Evolutionary conservation across 768 basidiomycete genomes (phyloP), one percentile per base, ranked within the genome.

Genomic region (Termitomyces sp.): DNA sequence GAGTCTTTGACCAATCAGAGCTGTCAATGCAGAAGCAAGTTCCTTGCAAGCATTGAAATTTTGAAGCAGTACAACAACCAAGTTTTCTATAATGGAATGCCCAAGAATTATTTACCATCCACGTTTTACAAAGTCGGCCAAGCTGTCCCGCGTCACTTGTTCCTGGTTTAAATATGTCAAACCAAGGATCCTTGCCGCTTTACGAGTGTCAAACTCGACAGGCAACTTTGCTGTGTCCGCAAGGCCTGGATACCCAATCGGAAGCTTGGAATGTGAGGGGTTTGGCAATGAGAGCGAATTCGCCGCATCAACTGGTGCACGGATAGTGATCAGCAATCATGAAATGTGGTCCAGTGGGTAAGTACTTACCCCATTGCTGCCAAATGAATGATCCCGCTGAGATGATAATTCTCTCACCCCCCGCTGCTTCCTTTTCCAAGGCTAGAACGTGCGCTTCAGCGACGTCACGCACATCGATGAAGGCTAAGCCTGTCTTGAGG

Each of bases 341-440:
- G 15, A 17, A 31, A 12, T 6, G 0, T 29, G n/a, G 3, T 45
- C 25, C 31, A 36, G 29, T 10, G 54, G 25, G 31, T 11, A 59
- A 17, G 31, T 10, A 7, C 71, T 57, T 60, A 69, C 71, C 37
- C 70, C 70, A 72, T n/a, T 72, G 69, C 55, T 72, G 69, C 71
- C 71, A 72, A 9, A 68, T 63, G 51, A 54, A 70, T 2, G 66
- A 57, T 7, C 65, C 76, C 1, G 66, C 73, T 37, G 71, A 70
- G 51, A 81, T 57, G 64, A 86, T 77, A 67, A 86, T 80, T 40
- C 86, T 74, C 59, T 86, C 75, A 1, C 81, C 81, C 7, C 79
- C 77, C 0, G 86, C 86, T 4, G 74, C 77, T 11, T 76, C 72
- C 46, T 74, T 77, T 56, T 76, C 75, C 14, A 87, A 72, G 14